Conservation (phyloP, 257 asterid species). For the Haberlea rhodopensis region DNA sequence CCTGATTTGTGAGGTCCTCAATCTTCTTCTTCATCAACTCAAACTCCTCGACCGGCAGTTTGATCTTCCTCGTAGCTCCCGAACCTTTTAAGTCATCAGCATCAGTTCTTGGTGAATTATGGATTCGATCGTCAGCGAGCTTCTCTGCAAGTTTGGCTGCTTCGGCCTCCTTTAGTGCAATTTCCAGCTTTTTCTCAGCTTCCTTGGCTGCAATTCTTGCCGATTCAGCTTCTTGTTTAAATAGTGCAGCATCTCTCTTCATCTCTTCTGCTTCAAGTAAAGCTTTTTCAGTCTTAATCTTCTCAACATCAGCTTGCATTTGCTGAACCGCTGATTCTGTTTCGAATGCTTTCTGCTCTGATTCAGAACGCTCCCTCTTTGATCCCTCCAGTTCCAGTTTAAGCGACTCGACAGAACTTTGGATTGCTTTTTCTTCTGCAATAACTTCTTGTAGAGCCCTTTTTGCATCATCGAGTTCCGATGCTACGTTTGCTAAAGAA, state of each 20-base stretch:
- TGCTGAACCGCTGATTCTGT: conserved; percentile 38
- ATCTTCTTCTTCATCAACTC: conserved; percentile 44
- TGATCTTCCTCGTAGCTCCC: conserved; percentile 35
- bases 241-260: conserved; percentile 29
- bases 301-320: conserved; percentile 46
- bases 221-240: conserved; percentile 52
- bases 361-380: conserved; percentile 33
- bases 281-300: conserved; percentile 38
- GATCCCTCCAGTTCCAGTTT: conserved; percentile 41
- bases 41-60: conserved; percentile 44
- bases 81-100: conserved; percentile 18
- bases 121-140: conserved; percentile 42
- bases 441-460: conserved; percentile 35
- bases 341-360: conserved; percentile 33
- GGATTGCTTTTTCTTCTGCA: conserved; percentile 39
- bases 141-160: conserved; percentile 56
- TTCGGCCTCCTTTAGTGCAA: conserved; percentile 45
- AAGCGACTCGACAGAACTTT: conserved; percentile 29
- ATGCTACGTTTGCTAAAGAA: conserved; percentile 24
- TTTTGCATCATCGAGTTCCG: conserved; percentile 48
- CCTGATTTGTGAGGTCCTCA: conserved; percentile 35
- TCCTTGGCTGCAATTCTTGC: conserved; percentile 36
- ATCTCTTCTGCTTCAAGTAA: conserved; percentile 41
- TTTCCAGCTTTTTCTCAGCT: conserved; percentile 50
- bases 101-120: conserved; percentile 27